Percentiles rank a stretch among this genome's conserved stretches.
These are phyloP conservation scores for Populus hybrid DNA, from an alignment of 441 rosid species.

Conservation along the genomic window DNA sequence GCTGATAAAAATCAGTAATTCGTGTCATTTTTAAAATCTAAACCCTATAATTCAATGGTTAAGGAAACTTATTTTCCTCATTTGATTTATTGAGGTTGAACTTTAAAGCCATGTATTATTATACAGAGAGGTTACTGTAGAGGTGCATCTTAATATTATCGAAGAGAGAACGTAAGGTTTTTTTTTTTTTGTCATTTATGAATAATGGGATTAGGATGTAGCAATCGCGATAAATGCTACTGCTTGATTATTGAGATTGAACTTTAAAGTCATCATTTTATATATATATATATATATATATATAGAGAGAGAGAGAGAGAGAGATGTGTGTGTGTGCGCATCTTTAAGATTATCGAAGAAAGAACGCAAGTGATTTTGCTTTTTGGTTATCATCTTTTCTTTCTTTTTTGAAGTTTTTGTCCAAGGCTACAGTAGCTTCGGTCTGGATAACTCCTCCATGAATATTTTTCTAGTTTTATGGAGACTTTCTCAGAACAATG, in stretches of 20 bases:
- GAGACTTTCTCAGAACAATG: neutral
- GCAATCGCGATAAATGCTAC: neutral
- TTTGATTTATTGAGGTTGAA: neutral
- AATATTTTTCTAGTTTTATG: too few species aligned
- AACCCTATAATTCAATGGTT: neutral
- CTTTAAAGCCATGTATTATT: neutral
- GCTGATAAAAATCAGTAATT: neutral
- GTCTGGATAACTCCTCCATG: neutral
- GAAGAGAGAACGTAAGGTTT: neutral
- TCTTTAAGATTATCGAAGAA: too few species aligned
- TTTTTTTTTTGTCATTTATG: neutral
- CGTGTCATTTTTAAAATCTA: neutral
- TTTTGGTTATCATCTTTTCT: too few species aligned
- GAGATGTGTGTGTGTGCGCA: too few species aligned
- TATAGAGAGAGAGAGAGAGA: too few species aligned
- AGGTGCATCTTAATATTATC: neutral
- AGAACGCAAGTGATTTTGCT: neutral
- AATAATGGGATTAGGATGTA: neutral
- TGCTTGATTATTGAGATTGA: neutral
- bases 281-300: too few species aligned
- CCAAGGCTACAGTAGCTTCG: neutral
- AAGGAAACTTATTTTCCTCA: neutral
- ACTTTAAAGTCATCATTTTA: too few species aligned
- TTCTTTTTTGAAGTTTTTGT: neutral
- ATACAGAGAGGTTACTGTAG: neutral